Base-by-base conservation (phyloP, 176 grass and related monocot genomes). In the Zoysia pacifica region DNA sequence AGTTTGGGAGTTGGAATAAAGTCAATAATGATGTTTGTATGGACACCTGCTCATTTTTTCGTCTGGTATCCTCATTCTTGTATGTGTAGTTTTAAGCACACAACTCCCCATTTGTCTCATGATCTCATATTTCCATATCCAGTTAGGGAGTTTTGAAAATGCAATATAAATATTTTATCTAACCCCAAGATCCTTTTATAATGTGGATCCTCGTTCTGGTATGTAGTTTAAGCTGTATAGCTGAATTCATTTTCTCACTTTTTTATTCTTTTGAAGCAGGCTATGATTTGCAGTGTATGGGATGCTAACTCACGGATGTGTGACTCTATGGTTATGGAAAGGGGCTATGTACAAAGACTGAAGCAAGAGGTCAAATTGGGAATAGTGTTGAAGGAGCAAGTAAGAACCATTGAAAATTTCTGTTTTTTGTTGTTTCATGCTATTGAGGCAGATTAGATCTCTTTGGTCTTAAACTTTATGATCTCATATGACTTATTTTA, bases 281-380 rank as follows among this genome's bases (percentile, higher is more conserved):
- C 80, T 73, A 89, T 86, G 76, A 79, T 97, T 67, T 88, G 86
- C 85, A 87, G 82, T 75, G 87, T 86, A 69, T 94, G 87, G 89
- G 79, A 87, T 91, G 72, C 59, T 73, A 79, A 88, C 53, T 88
- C 89, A 73, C 74, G 81, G 61, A 71, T 94, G 85, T 86, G 79
- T 70, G 82, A 88, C 53, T 91, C 91, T 81, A 86, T 97, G 79
- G 58, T 87, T 79, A 84, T 76, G 18, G 91, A 90, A 91, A 90
- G 89, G 62, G 83, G 74, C 77, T 58, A 90, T 65, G 84, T 90
- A 55, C 82, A 97, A 80, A 77, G 79, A 52, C 63, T 97, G 53
- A 85, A 67, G 37, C 91, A 88, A 81, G 85, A 97, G 76, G 79
- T 86, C 75, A 97, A 94, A 70, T 50, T 94, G 75, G 72, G 69